phyloP scores from a whole-genome alignment of 1,284 basidiomycete genomes.

The Moniliophthora roreri region DNA sequence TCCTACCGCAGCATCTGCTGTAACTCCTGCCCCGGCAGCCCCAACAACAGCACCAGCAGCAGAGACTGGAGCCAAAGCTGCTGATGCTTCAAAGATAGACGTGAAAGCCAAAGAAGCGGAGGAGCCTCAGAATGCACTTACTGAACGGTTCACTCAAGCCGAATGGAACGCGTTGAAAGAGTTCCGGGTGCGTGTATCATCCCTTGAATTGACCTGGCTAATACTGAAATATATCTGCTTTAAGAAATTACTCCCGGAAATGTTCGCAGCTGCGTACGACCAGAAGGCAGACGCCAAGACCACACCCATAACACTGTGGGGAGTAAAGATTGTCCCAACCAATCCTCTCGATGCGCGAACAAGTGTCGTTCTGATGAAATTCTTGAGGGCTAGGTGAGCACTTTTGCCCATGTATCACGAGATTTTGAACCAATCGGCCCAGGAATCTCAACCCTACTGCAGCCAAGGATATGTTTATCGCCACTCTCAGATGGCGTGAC shows the following conservation, averaged over 20 bases:
- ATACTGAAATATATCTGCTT: conserved; percentile 2
- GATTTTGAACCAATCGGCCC: not conserved
- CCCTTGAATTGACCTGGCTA: not conserved
- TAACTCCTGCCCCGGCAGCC: conserved; percentile 1
- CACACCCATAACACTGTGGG: conserved; percentile 64
- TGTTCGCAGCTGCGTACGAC: conserved; percentile 57
- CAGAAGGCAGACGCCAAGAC: conserved; percentile 50
- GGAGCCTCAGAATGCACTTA: conserved; percentile 69
- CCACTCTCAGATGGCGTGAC: conserved; percentile 73
- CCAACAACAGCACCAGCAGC: not conserved
- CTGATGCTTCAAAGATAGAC: conserved; percentile 10
- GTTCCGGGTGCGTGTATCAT: conserved; percentile 51
- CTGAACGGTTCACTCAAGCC: conserved; percentile 61
- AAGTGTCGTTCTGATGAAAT: conserved; percentile 77
- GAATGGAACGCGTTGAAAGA: conserved; percentile 71
- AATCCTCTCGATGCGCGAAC: conserved; percentile 54
- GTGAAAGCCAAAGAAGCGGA: conserved; percentile 17
- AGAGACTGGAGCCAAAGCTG: not conserved
- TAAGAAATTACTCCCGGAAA: conserved; percentile 54
- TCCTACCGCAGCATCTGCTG: conserved; percentile 6
- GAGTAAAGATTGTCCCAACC: conserved; percentile 59
- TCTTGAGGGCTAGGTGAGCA: conserved; percentile 69
- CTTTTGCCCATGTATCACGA: not conserved
- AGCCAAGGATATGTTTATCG: conserved; percentile 63
- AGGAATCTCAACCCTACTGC: conserved; percentile 52